Evolutionary conservation across 306 rosid genomes (phyloP).

Genomic region (Dryas alaskensis): DNA sequence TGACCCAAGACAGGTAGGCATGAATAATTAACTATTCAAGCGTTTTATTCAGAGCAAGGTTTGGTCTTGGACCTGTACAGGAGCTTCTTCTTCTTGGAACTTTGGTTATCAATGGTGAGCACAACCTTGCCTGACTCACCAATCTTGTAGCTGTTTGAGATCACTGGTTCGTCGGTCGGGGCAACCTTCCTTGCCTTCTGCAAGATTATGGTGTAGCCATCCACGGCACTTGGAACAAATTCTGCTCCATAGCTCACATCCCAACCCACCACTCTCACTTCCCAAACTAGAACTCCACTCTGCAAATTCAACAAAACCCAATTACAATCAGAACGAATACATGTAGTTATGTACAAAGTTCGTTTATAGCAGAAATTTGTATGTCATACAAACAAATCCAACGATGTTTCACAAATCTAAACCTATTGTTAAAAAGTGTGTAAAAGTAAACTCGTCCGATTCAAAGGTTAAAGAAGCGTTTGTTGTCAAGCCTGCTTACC

Average conservation of each 20-base stretch:
- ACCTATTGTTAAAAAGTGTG: too few relatives aligned
- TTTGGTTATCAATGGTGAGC: conserved; percentile 77
- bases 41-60: conserved; percentile 40
- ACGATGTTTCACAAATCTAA: too few relatives aligned
- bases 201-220: conserved; percentile 74
- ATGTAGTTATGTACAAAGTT: too few relatives aligned
- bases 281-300: conserved; percentile 67
- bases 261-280: conserved; percentile 80
- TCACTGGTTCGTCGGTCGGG: conserved; percentile 61
- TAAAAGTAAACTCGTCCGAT: too few relatives aligned
- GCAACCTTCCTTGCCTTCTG: conserved; percentile 72
- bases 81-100: conserved; percentile 93
- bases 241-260: conserved; percentile 86
- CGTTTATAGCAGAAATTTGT: background rate
- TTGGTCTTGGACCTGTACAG: conserved; percentile 87
- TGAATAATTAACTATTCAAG: background rate
- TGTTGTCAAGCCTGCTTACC: conserved; percentile 35
- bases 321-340: background rate
- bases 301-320: conserved; percentile 28
- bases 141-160: conserved; percentile 54
- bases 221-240: conserved; percentile 68
- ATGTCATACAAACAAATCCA: background rate
- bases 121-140: conserved; percentile 79
- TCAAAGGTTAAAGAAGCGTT: too few relatives aligned
- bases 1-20: conserved; percentile 12